Evolutionary conservation across 495 filamentous ascomycete genomes (phyloP).

Genomic region (Penicillium pulvis): DNA sequence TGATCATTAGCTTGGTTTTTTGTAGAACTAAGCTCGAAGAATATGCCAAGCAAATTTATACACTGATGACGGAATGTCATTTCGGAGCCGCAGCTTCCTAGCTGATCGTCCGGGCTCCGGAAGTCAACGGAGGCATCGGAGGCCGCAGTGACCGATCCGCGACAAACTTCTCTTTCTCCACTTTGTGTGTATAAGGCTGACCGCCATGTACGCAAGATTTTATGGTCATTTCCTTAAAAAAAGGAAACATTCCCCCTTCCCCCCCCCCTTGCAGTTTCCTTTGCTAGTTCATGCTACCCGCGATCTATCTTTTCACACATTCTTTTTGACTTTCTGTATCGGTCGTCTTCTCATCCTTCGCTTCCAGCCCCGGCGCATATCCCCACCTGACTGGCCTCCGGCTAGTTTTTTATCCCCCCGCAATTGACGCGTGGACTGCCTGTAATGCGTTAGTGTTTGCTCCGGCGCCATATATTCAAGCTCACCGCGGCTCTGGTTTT

Average conservation of each 20-base stretch:
- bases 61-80: too few relatives aligned
- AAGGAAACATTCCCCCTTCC: slow-evolving; percentile 5
- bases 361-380: background rate
- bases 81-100: background rate
- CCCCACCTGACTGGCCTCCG: background rate
- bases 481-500: slow-evolving; percentile 4
- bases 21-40: slow-evolving; percentile 1
- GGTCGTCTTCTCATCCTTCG: background rate
- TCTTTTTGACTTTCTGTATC: background rate
- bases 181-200: slow-evolving; percentile 19
- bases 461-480: slow-evolving; percentile 8
- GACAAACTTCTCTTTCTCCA: background rate
- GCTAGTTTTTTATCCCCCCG: slow-evolving; percentile 12
- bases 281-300: background rate
- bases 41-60: background rate
- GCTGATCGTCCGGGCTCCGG: background rate
- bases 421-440: slow-evolving; percentile 21
- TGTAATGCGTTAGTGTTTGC: slow-evolving; percentile 13
- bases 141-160: background rate
- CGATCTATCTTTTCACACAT: background rate
- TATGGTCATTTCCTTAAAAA: background rate
- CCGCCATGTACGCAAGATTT: slow-evolving; percentile 7
- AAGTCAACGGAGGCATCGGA: background rate
- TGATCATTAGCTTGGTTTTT: background rate
- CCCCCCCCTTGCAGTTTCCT: slow-evolving; percentile 10